Evolutionary conservation across 2,329 filamentous ascomycete genomes (phyloP).

Genomic region (Stachybotrys echinatus): DNA sequence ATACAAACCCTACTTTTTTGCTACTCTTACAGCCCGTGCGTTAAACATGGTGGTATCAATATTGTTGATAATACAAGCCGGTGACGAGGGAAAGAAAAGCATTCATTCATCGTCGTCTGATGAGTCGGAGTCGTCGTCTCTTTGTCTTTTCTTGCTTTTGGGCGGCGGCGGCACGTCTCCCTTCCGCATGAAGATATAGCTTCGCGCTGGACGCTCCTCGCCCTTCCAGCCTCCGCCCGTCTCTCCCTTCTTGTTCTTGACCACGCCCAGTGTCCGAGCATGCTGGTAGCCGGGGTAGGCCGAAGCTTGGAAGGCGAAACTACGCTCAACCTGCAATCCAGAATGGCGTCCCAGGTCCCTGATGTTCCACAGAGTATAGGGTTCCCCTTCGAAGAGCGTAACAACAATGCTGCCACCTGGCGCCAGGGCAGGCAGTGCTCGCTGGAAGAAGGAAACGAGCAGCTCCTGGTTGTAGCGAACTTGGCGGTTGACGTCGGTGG

Average conservation of each 20-base stretch:
- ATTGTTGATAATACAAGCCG: too few relatives aligned
- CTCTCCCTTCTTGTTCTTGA: conserved; percentile 42
- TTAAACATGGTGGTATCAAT: too few relatives aligned
- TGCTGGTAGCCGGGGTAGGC: conserved; percentile 72
- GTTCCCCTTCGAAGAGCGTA: conserved; percentile 87
- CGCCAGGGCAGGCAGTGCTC: conserved; percentile 33
- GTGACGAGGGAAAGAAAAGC: too few relatives aligned
- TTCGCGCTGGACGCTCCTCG: conserved; percentile 43
- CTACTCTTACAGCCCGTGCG: too few relatives aligned
- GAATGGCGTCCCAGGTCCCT: conserved; percentile 77
- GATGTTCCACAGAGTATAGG: conserved; percentile 95
- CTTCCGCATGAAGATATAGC: conserved; percentile 58
- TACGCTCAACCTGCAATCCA: conserved; percentile 64
- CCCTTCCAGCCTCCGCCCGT: conserved; percentile 35
- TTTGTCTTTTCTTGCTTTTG: conserved; percentile 22
- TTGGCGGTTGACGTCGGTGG: conserved; percentile 90
- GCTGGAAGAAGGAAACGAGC: conserved; percentile 62
- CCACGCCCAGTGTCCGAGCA: conserved; percentile 65
- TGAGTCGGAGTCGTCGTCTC: conserved; percentile 22
- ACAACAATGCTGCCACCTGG: conserved; percentile 64
- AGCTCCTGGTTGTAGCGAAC: conserved; percentile 86
- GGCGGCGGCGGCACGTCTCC: conserved; percentile 35
- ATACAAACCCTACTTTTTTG: neutral
- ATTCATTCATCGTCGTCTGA: conserved; percentile 15
- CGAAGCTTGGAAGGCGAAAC: conserved; percentile 61